Evolutionary conservation across 1,139 yeast genomes (phyloP).

Genomic region (Candida albicans): DNA sequence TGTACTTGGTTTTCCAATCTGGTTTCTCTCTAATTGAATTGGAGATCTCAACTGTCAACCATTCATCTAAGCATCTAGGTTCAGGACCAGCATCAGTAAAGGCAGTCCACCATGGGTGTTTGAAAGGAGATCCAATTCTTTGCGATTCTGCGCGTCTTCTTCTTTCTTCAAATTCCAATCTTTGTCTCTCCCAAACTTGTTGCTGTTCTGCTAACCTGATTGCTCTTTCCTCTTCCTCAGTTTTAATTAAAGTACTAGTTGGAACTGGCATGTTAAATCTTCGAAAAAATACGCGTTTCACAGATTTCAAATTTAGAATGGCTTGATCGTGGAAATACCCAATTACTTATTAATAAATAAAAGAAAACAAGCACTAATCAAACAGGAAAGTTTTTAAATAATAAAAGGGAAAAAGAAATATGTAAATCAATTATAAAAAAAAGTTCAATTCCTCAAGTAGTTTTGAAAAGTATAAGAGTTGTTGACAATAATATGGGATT

Average conservation of each 20-base stretch:
- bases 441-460: too few relatives aligned
- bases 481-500: too few relatives aligned
- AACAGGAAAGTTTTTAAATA: too few relatives aligned
- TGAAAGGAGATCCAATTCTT: constrained; percentile 10
- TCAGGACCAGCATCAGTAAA: constrained; percentile 18
- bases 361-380: too few relatives aligned
- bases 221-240: neutral
- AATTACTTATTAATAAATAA: too few relatives aligned
- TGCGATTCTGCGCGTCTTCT: constrained; percentile 9
- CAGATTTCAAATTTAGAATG: too few relatives aligned
- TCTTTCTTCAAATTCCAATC: constrained; percentile 6
- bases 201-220: neutral
- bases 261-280: constrained; percentile 7
- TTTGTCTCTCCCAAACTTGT: constrained; percentile 6
- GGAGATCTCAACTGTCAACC: constrained; percentile 25
- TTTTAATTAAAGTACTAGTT: constrained; percentile 5
- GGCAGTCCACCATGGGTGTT: constrained; percentile 17
- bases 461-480: too few relatives aligned
- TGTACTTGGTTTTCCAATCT: constrained; percentile 33
- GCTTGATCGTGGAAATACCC: too few relatives aligned
- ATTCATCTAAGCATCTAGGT: constrained; percentile 24
- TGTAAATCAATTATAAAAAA: too few relatives aligned
- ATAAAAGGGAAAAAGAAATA: too few relatives aligned
- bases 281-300: too few relatives aligned
- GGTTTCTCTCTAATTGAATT: constrained; percentile 28